Evolutionary conservation across 2,329 filamentous ascomycete species (phyloP).

Genomic region (Madurella mycetomatis): DNA sequence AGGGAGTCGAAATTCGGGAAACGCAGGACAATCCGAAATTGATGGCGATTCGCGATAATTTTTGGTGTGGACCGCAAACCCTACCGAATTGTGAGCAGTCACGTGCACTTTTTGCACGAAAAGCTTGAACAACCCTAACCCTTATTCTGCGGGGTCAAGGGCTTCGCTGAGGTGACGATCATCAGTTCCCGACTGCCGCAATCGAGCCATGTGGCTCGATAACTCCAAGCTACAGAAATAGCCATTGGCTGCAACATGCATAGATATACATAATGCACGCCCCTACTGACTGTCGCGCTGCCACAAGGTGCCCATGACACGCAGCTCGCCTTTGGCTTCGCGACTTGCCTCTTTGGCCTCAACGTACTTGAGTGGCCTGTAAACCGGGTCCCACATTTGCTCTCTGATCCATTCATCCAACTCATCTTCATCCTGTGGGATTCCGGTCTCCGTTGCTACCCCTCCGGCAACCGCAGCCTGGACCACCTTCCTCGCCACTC

Average conservation of each 20-base stretch:
- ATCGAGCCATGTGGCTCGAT: background rate
- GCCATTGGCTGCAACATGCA: background rate
- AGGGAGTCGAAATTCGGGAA: slow-evolving; percentile 28
- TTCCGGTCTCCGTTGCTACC: slow-evolving; percentile 59
- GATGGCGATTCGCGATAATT: slow-evolving; percentile 27
- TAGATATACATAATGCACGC: background rate
- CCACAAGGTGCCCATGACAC: slow-evolving; percentile 40
- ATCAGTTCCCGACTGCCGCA: too few species aligned
- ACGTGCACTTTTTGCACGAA: slow-evolving; percentile 19
- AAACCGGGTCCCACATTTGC: slow-evolving; percentile 76
- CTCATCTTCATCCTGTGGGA: slow-evolving; percentile 53
- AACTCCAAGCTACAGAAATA: background rate
- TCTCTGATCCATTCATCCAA: slow-evolving; percentile 68
- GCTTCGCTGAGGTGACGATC: background rate
- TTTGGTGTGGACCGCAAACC: slow-evolving; percentile 30
- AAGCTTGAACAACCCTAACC: slow-evolving; percentile 13
- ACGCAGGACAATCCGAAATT: slow-evolving; percentile 25
- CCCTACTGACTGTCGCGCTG: slow-evolving; percentile 12
- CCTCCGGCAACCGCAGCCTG: slow-evolving; percentile 65
- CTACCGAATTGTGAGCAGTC: slow-evolving; percentile 26
- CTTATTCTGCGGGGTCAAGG: background rate
- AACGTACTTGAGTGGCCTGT: slow-evolving; percentile 59
- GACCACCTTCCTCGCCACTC: slow-evolving; percentile 73
- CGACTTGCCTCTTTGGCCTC: slow-evolving; percentile 47
- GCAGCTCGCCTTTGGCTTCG: slow-evolving; percentile 56